Evolutionary conservation across 192 early-diverging fungal genomes (phyloP).

Genomic region (Linnemannia exigua): DNA sequence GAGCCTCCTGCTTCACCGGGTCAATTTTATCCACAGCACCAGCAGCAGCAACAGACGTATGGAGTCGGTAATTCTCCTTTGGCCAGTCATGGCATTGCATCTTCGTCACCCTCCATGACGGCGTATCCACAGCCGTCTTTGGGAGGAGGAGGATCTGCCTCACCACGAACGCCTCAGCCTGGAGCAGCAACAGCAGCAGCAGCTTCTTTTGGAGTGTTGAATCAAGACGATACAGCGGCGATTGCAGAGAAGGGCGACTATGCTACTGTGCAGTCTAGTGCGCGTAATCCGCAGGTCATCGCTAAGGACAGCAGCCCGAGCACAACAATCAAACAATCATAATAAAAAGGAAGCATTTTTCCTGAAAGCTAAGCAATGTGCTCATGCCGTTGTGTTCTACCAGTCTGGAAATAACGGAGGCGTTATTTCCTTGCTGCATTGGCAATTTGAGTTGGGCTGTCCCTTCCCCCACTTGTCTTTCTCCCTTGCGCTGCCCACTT

Average conservation of each 20-base stretch:
- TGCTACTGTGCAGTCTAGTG: not conserved
- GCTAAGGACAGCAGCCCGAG: not conserved
- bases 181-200: not conserved
- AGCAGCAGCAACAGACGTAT: not conserved
- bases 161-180: not conserved
- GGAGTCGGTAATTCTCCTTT: not conserved
- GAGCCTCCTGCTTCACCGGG: not conserved
- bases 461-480: too few species aligned
- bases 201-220: too few species aligned
- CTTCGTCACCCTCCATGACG: not conserved
- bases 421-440: too few species aligned
- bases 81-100: not conserved
- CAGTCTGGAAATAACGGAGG: too few species aligned
- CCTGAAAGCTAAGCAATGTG: too few species aligned
- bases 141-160: not conserved
- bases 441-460: too few species aligned
- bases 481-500: too few species aligned
- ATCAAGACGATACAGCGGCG: not conserved
- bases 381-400: too few species aligned
- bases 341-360: too few species aligned
- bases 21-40: not conserved
- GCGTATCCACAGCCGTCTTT: not conserved
- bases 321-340: too few species aligned
- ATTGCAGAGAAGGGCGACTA: constrained; percentile 8
- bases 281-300: constrained; percentile 18